A percentile compares a stretch with the other conserved stretches of the same genome.
phyloP scores from a whole-genome alignment of 148 eudicot species.

The Silene latifolia region DNA sequence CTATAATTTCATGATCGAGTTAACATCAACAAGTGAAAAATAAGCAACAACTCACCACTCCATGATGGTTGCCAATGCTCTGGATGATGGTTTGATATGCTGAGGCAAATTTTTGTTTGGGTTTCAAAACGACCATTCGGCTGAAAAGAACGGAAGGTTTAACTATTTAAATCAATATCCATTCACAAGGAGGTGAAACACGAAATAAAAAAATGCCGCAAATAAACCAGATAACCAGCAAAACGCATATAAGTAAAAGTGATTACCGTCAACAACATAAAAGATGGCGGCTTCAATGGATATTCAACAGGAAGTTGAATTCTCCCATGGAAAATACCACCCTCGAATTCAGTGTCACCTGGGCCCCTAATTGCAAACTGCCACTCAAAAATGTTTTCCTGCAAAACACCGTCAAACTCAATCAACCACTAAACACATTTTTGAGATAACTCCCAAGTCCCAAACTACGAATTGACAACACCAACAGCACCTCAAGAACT shows the following conservation, averaged over 20 bases:
- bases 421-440: background rate
- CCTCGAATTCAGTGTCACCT: slow-evolving; percentile 83
- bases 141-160: slow-evolving; percentile 34
- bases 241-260: background rate
- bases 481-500: background rate
- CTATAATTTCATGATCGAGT: too few relatives aligned
- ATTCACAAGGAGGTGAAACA: background rate
- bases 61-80: slow-evolving; percentile 99
- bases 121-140: slow-evolving; percentile 99
- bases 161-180: background rate
- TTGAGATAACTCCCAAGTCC: background rate
- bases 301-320: slow-evolving; percentile 93
- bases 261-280: slow-evolving; percentile 85
- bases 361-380: slow-evolving; percentile 98
- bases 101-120: slow-evolving; percentile 92
- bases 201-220: background rate
- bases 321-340: slow-evolving; percentile 95
- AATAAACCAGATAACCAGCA: background rate
- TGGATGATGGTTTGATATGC: slow-evolving; percentile 99
- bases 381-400: slow-evolving; percentile 99
- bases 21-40: background rate
- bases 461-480: background rate
- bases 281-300: slow-evolving; percentile 96
- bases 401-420: slow-evolving; percentile 16
- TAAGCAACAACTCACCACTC: slow-evolving; percentile 61